A percentile compares a stretch with the other conserved stretches of the same genome.
Conservation (phyloP, 257 asterid genomes). For the Pogostemon cablin region DNA sequence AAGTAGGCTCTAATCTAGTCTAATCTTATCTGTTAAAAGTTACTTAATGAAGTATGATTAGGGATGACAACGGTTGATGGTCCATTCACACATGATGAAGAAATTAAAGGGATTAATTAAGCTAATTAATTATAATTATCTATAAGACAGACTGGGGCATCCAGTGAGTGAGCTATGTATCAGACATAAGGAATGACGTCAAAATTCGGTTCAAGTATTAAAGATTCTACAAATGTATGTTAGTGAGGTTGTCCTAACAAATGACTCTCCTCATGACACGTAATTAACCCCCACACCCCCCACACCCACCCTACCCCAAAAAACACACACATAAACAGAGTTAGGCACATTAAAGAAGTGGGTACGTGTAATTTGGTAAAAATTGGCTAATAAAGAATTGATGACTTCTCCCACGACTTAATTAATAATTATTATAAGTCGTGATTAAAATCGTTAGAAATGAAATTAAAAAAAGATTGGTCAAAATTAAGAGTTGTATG, state of each 20-base stretch:
- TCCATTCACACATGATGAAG: slow-evolving; percentile 9
- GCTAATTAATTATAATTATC: not conserved
- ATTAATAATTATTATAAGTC: too few relatives aligned
- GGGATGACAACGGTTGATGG: slow-evolving; percentile 22
- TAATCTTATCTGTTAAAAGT: slow-evolving; percentile 24
- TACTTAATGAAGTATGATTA: slow-evolving; percentile 6
- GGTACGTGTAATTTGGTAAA: slow-evolving; percentile 15
- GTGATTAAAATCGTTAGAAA: too few relatives aligned
- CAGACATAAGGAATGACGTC: slow-evolving; percentile 32
- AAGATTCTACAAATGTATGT: slow-evolving; percentile 24
- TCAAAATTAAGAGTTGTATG: too few relatives aligned
- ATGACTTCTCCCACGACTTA: too few relatives aligned
- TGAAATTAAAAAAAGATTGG: too few relatives aligned
- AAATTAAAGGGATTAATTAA: not conserved
- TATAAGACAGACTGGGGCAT: slow-evolving; percentile 25
- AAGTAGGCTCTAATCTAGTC: not conserved
- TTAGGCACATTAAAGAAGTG: slow-evolving; percentile 30
- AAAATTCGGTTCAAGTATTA: slow-evolving; percentile 7
- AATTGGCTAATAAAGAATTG: slow-evolving; percentile 2
- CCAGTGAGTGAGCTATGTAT: slow-evolving; percentile 1
- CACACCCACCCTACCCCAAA: too few relatives aligned
- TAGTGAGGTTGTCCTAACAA: slow-evolving; percentile 31
- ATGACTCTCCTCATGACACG: slow-evolving; percentile 30
- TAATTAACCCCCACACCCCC: slow-evolving; percentile 28
- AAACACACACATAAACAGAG: slow-evolving; percentile 1